Base-by-base conservation (phyloP, 176 grass and related monocot genomes). In the Phoenix dactylifera region DNA sequence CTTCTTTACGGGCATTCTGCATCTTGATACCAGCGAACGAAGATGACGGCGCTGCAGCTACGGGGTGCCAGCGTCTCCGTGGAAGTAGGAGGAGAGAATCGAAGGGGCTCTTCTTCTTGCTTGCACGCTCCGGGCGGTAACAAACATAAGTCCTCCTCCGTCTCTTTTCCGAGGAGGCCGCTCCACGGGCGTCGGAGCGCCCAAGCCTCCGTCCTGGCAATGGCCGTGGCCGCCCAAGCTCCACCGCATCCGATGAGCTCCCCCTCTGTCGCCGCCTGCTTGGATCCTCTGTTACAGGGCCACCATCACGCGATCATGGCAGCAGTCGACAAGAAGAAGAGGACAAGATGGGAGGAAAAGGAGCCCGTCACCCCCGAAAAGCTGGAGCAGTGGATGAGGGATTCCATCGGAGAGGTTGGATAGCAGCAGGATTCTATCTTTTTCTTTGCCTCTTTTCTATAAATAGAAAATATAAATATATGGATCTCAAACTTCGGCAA, bases 281-380 rank as follows among this genome's bases (percentile, higher is more conserved):
- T 10, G 35, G 35, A 44, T 44, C 35, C 35, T 44, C 35, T 44
- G 9, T 44, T 10, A 9, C 35, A 44, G 35, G 76, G 35, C 82
- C 75, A 71, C 62, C 82, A 66, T 71, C 57, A 62, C 71, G 71
- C 82, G 55, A 62, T 61, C 52, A 76, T 62, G 71, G 71, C 66
- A 72, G 75, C 62, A 28, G 18, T 17, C 70, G 52, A 73, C 80
- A 83, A 44, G 53, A 16, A 23, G 57, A 72, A 79, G 14, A 2
- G 62, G 26, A 19, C 48, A 20, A 14, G 16, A 28, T 22, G 24
- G 66, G 53, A 71, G 66, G 50, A 65, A 7, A 66, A 54, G 59
- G 61, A 60, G 35, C 54, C 55, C 3, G 58, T 82, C 29, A 67
- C 59, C 3, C 57, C 58, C 3, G 79, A 82, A 15, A 67, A 60